phyloP scores from a whole-genome alignment of 495 filamentous ascomycete species.

The Patellaria atrata region DNA sequence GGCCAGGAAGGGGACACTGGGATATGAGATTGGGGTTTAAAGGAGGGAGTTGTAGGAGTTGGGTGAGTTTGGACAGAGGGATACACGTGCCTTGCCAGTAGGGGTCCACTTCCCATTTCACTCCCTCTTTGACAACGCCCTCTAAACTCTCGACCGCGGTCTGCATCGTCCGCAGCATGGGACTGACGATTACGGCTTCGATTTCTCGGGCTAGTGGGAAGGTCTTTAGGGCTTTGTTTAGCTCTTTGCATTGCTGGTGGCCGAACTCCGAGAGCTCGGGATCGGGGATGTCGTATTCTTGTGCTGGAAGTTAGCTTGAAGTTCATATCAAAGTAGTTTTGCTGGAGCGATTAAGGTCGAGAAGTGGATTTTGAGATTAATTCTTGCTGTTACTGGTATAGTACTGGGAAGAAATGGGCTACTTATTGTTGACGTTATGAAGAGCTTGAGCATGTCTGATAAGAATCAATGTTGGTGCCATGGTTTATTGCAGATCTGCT shows the following conservation, averaged over 20 bases:
- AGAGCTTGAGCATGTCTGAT: constrained; percentile 15
- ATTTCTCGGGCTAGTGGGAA: constrained; percentile 34
- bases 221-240: constrained; percentile 33
- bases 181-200: constrained; percentile 41
- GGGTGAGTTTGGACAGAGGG: not conserved
- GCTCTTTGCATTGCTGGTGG: constrained; percentile 33
- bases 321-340: too few species aligned
- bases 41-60: not conserved
- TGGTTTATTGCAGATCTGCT: too few species aligned
- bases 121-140: constrained; percentile 36
- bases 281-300: constrained; percentile 38
- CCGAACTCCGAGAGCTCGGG: constrained; percentile 42
- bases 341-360: too few species aligned
- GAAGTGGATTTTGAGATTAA: too few species aligned
- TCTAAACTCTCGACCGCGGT: constrained; percentile 37
- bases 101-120: constrained; percentile 38
- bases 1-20: not conserved
- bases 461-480: constrained; percentile 12
- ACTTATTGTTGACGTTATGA: constrained; percentile 12
- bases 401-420: too few species aligned
- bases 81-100: constrained; percentile 33
- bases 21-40: not conserved
- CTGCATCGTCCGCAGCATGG: constrained; percentile 44
- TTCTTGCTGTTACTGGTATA: too few species aligned
- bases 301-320: constrained; percentile 22